Evolutionary conservation across 2,329 filamentous ascomycete species (phyloP).

Genomic region (Penicillium sp.): DNA sequence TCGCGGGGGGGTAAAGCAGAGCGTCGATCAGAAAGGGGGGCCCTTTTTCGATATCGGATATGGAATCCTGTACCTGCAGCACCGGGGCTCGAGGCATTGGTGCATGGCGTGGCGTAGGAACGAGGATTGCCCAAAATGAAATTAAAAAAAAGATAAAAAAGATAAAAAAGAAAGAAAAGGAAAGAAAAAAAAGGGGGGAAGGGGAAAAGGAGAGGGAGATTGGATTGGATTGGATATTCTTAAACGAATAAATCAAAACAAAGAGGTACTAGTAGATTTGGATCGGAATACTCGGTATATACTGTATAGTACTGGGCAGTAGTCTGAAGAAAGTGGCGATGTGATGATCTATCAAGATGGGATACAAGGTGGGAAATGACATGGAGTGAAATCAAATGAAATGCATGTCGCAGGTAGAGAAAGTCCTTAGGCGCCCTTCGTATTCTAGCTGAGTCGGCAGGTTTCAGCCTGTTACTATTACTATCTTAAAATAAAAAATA

Average conservation of each 20-base stretch:
- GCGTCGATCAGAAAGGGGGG: conserved; percentile 25
- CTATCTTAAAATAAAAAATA: too few species aligned
- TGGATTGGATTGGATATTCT: neutral
- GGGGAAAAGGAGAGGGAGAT: neutral
- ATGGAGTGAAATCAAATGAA: too few species aligned
- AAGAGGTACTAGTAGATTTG: too few species aligned
- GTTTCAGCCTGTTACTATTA: conserved; percentile 1
- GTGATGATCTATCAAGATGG: too few species aligned
- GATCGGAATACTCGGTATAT: too few species aligned
- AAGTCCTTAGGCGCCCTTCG: conserved; percentile 1
- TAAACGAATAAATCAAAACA: too few species aligned
- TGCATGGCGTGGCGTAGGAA: neutral
- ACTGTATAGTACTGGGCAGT: too few species aligned
- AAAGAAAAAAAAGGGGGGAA: neutral
- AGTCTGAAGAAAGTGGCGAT: too few species aligned
- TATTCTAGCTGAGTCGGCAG: conserved; percentile 1
- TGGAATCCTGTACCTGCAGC: conserved; percentile 16
- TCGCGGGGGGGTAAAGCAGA: conserved; percentile 28
- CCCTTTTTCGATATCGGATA: conserved; percentile 7
- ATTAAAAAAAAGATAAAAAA: too few species aligned
- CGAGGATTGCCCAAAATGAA: too few species aligned
- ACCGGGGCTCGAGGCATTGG: neutral
- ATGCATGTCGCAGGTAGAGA: neutral
- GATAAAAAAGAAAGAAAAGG: neutral
- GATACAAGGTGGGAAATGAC: too few species aligned